Conservation (phyloP, 441 rosid species). For the Populus hybrid region DNA sequence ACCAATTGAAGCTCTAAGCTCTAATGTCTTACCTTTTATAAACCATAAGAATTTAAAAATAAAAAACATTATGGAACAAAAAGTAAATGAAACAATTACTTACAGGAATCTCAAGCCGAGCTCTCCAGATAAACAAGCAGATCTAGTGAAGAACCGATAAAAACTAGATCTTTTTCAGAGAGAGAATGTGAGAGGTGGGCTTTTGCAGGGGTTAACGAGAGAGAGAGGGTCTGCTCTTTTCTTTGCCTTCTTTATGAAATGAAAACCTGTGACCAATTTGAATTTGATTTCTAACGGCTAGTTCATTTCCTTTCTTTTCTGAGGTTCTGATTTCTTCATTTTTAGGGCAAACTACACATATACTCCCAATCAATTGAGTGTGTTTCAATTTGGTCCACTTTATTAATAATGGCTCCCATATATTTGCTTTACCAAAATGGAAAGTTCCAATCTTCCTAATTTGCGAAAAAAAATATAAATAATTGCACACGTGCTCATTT, state of each 20-base stretch:
- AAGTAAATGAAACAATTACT: slow-evolving; percentile 3
- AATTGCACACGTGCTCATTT: too few relatives aligned
- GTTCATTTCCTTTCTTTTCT: too few relatives aligned
- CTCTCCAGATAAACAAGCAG: background rate
- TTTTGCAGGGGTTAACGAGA: background rate
- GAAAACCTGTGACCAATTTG: too few relatives aligned
- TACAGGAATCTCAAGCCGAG: slow-evolving; percentile 20
- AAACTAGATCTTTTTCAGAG: background rate
- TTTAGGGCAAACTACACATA: too few relatives aligned
- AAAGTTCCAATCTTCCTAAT: too few relatives aligned
- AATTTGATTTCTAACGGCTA: too few relatives aligned
- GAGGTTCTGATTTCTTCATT: too few relatives aligned
- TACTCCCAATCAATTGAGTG: too few relatives aligned
- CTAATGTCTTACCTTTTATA: background rate
- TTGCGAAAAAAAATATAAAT: too few relatives aligned
- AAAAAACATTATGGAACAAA: background rate
- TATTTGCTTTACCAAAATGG: too few relatives aligned
- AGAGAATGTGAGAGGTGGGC: background rate
- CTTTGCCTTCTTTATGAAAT: slow-evolving; percentile 19
- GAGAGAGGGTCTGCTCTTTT: background rate
- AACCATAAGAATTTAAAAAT: background rate
- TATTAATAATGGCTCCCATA: too few relatives aligned
- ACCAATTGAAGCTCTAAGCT: slow-evolving; percentile 2
- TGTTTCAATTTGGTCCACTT: too few relatives aligned
- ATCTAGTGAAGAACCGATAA: background rate